phyloP scores from a whole-genome alignment of 2,329 filamentous ascomycete genomes.

The Metarhizium anisopliae region DNA sequence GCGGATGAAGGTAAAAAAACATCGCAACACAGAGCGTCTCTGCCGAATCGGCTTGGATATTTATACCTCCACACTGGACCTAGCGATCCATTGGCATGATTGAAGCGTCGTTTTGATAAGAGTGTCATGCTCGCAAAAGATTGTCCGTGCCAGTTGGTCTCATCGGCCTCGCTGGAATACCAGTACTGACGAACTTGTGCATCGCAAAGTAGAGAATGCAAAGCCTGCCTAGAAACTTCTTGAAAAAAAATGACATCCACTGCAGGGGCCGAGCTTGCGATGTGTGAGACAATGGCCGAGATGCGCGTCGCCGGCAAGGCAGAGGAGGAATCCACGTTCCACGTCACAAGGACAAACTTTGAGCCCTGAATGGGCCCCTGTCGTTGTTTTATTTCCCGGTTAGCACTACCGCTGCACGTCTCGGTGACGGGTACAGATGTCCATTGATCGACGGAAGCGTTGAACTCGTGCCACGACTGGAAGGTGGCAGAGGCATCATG shows the following conservation, averaged over 20 bases:
- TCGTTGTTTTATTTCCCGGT: background rate
- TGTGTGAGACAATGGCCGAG: slow-evolving; percentile 16
- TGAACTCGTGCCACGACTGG: background rate
- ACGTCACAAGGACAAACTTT: background rate
- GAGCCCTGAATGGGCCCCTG: background rate
- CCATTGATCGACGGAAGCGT: background rate
- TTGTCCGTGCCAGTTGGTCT: slow-evolving; percentile 11
- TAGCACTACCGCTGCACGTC: background rate
- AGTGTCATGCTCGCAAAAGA: slow-evolving; percentile 19
- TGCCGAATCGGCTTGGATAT: slow-evolving; percentile 20
- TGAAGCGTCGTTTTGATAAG: slow-evolving; percentile 19
- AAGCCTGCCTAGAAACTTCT: slow-evolving; percentile 19
- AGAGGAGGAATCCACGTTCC: background rate
- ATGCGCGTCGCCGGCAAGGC: background rate
- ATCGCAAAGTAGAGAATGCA: slow-evolving; percentile 15
- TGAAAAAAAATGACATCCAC: slow-evolving; percentile 26
- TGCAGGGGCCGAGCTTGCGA: slow-evolving; percentile 8
- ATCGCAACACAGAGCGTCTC: slow-evolving; percentile 28
- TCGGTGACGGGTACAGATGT: background rate
- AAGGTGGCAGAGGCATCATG: background rate
- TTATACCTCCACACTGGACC: slow-evolving; percentile 23
- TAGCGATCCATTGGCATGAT: slow-evolving; percentile 4
- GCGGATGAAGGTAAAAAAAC: slow-evolving; percentile 10
- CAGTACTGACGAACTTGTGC: slow-evolving; percentile 10
- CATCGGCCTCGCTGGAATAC: slow-evolving; percentile 22